A percentile compares a stretch with the other conserved stretches of the same genome.
phyloP scores from a whole-genome alignment of 2,329 filamentous ascomycete genomes.

The Eutypa lata region DNA sequence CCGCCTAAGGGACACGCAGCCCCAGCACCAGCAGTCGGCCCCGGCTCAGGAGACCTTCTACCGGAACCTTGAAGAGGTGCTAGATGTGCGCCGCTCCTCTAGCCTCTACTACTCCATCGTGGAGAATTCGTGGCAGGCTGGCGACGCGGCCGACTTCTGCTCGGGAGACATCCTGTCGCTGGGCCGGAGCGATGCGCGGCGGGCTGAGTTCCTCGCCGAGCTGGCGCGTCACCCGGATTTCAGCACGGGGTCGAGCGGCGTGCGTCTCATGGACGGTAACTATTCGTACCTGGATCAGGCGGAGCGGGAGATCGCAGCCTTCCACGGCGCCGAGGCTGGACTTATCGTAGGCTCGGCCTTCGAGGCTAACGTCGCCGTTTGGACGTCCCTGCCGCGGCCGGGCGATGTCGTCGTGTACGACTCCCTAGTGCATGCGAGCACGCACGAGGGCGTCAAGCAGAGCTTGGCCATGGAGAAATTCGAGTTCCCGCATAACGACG shows the following conservation, averaged over 20 bases:
- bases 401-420: constrained; percentile 62
- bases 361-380: constrained; percentile 51
- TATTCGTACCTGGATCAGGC: constrained; percentile 53
- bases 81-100: constrained; percentile 20
- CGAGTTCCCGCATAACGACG: constrained; percentile 42
- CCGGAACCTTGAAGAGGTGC: constrained; percentile 28
- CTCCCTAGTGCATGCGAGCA: constrained; percentile 64
- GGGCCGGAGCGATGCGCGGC: constrained; percentile 42
- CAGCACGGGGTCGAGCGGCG: constrained; percentile 52
- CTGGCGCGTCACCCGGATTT: constrained; percentile 31
- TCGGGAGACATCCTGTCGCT: constrained; percentile 65
- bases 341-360: constrained; percentile 59
- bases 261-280: constrained; percentile 64
- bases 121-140: not conserved
- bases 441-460: constrained; percentile 59
- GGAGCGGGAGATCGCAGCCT: constrained; percentile 55
- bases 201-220: constrained; percentile 43
- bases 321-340: constrained; percentile 56
- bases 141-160: constrained; percentile 48
- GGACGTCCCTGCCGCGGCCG: constrained; percentile 45
- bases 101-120: not conserved
- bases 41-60: too few relatives aligned
- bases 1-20: too few relatives aligned
- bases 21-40: too few relatives aligned
- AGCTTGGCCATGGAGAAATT: constrained; percentile 46